phyloP scores from a whole-genome alignment of 1,139 yeast genomes.

The Blastobotrys buckinghamii region DNA sequence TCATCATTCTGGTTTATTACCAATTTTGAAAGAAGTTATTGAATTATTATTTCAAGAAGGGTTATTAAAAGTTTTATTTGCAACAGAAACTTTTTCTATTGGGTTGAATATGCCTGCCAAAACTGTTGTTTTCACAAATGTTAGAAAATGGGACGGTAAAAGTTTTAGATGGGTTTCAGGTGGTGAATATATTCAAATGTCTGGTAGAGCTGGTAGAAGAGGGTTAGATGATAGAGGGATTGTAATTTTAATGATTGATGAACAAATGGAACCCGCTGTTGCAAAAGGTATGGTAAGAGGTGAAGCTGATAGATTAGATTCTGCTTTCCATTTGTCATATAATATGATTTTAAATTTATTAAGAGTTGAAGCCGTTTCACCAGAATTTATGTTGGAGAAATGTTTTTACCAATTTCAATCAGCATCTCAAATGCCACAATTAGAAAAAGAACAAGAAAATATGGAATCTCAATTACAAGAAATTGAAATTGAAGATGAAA shows the following conservation, averaged over 20 bases:
- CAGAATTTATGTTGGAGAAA: constrained; percentile 92
- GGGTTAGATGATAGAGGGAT: constrained; percentile 98
- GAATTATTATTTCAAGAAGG: constrained; percentile 98
- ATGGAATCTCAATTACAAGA: constrained; percentile 30
- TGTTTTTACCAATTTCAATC: constrained; percentile 96
- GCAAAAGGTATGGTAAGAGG: constrained; percentile 99
- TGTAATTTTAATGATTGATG: constrained; percentile 98
- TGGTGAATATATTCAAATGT: constrained; percentile 99
- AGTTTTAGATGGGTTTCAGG: constrained; percentile 99
- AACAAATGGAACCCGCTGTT: constrained; percentile 98
- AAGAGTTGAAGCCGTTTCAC: constrained; percentile 97
- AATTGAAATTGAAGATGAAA: constrained; percentile 66
- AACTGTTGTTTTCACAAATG: constrained; percentile 96
- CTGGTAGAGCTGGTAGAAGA: constrained; percentile 99
- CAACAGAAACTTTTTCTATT: constrained; percentile 97
- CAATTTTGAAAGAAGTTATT: constrained; percentile 92
- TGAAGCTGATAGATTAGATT: constrained; percentile 91
- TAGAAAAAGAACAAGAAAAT: constrained; percentile 46
- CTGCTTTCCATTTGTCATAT: constrained; percentile 94
- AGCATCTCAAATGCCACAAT: constrained; percentile 78
- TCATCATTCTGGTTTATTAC: constrained; percentile 94
- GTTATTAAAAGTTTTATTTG: constrained; percentile 84
- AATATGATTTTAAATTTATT: constrained; percentile 93
- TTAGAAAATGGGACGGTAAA: constrained; percentile 96
- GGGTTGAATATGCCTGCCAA: constrained; percentile 98